Conservation (phyloP, 2,329 filamentous ascomycete genomes). For the Microcera coccophila region DNA sequence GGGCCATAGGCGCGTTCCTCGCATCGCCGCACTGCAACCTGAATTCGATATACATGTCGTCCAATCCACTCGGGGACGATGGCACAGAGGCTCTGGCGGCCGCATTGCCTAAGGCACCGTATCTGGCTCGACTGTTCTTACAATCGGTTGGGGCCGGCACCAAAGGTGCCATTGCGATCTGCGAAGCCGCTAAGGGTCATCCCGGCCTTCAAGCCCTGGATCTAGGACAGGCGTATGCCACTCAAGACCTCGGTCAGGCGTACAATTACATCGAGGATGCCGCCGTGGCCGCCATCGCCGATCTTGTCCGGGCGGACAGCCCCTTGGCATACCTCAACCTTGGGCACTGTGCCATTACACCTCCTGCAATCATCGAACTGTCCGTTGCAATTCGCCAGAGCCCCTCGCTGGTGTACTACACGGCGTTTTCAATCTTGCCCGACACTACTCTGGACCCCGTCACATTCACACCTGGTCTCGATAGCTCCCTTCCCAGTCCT, state of each 20-base stretch:
- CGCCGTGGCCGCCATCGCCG: conserved; percentile 30
- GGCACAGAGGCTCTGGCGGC: conserved; percentile 30
- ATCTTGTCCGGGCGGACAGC: conserved; percentile 31
- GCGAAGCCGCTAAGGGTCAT: conserved; percentile 34
- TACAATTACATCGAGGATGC: conserved; percentile 46
- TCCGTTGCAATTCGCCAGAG: conserved; percentile 28
- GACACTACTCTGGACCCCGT: conserved; percentile 18
- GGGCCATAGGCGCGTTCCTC: conserved; percentile 33
- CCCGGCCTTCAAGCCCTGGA: conserved; percentile 37
- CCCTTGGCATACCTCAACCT: conserved; percentile 42
- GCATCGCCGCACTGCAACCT: conserved; percentile 31
- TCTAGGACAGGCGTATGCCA: conserved; percentile 45
- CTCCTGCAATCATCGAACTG: conserved; percentile 26
- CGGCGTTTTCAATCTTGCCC: conserved; percentile 35
- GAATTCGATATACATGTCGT: conserved; percentile 36
- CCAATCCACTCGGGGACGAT: conserved; percentile 35
- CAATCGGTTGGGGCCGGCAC: conserved; percentile 43
- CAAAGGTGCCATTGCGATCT: conserved; percentile 36
- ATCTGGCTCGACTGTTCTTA: conserved; percentile 36
- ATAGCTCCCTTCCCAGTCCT: conserved; percentile 23
- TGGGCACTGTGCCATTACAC: conserved; percentile 35
- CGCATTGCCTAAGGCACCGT: conserved; percentile 30
- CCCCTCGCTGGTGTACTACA: conserved; percentile 35
- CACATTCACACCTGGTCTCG: conserved; percentile 30
- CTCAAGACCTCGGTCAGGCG: conserved; percentile 41